These are phyloP conservation scores for Sporisorium graminicola DNA, from an alignment of 1,284 basidiomycete genomes.

Conservation along the genomic window DNA sequence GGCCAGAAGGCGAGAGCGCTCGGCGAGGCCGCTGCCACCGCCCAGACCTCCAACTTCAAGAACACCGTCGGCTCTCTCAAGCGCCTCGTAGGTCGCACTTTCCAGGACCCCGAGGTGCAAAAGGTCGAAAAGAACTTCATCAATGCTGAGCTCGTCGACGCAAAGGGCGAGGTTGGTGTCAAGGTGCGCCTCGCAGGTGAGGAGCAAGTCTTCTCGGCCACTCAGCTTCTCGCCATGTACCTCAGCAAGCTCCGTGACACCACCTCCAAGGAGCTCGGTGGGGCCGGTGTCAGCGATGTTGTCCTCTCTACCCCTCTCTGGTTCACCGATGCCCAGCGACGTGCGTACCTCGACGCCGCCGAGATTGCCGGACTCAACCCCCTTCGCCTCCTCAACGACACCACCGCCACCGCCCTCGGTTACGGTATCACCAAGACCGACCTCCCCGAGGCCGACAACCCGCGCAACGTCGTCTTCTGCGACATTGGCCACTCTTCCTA, in stretches of 20 bases:
- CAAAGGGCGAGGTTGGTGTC: constrained; percentile 67
- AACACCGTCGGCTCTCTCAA: constrained; percentile 69
- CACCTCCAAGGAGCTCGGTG: constrained; percentile 64
- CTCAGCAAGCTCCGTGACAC: constrained; percentile 68
- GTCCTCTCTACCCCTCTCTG: constrained; percentile 68
- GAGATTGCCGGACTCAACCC: constrained; percentile 69
- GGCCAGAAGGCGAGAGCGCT: constrained; percentile 67
- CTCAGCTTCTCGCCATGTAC: constrained; percentile 69
- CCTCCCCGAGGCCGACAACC: constrained; percentile 67
- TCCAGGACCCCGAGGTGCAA: constrained; percentile 65
- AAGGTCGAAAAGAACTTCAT: constrained; percentile 67
- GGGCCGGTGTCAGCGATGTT: constrained; percentile 66
- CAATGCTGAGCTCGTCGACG: constrained; percentile 68
- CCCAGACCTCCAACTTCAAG: constrained; percentile 69
- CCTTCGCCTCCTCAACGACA: constrained; percentile 68
- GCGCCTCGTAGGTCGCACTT: constrained; percentile 65
- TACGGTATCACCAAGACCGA: constrained; percentile 70
- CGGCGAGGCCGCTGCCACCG: constrained; percentile 67
- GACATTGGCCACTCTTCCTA: constrained; percentile 69
- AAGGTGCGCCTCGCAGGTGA: constrained; percentile 67
- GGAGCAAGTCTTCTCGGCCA: constrained; percentile 67
- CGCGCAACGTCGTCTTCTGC: constrained; percentile 68
- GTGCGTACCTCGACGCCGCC: constrained; percentile 67
- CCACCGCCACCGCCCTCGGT: constrained; percentile 67
- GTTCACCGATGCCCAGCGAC: constrained; percentile 68